Conservation (phyloP, 305 asterid species). For the Nicotiana rustica region DNA sequence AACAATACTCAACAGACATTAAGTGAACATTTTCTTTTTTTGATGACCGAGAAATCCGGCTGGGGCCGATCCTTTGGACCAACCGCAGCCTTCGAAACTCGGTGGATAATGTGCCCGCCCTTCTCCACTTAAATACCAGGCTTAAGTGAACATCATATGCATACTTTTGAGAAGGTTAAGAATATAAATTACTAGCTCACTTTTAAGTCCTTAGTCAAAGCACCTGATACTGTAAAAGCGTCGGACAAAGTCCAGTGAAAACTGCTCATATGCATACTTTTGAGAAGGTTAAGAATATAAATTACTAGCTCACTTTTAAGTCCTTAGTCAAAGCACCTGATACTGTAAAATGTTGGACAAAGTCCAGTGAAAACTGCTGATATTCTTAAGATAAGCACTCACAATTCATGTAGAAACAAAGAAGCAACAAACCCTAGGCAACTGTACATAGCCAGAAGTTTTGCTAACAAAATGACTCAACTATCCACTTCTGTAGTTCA, state of each 20-base stretch:
- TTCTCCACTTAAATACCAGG: no score
- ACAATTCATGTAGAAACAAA: slow-evolving; percentile 15
- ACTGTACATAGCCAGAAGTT: slow-evolving; percentile 7
- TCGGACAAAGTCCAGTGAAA: background rate
- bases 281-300: background rate
- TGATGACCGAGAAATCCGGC: no score
- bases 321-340: slow-evolving; percentile 1
- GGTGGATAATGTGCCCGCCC: no score
- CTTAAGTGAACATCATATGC: background rate
- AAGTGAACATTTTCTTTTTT: background rate
- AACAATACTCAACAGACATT: background rate
- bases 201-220: background rate
- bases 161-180: background rate
- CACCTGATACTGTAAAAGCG: background rate
- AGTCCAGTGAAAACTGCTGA: slow-evolving; percentile 10
- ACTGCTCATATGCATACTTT: background rate
- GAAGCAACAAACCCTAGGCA: background rate
- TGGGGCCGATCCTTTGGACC: no score
- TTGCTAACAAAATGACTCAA: background rate
- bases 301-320: background rate
- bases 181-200: background rate
- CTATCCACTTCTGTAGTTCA: slow-evolving; percentile 6
- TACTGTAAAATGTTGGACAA: background rate
- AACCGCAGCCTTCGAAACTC: no score
- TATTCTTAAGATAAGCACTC: background rate